Conservation (phyloP, 2,329 filamentous ascomycete genomes). For the Onygenales sp. region DNA sequence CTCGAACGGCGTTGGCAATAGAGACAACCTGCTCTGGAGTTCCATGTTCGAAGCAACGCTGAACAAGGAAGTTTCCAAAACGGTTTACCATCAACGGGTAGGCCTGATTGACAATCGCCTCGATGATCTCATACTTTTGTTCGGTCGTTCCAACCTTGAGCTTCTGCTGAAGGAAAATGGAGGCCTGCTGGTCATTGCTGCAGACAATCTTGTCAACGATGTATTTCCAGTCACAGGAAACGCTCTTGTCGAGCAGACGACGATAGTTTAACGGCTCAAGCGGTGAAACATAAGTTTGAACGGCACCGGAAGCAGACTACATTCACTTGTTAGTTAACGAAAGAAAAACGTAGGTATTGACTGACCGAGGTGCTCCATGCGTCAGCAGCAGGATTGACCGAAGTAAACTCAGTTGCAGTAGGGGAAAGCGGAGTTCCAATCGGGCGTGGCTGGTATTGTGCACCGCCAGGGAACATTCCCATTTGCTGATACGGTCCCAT, state of each 20-base stretch:
- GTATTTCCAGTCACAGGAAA: conserved; percentile 98
- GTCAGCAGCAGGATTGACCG: conserved; percentile 22
- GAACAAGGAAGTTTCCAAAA: conserved; percentile 96
- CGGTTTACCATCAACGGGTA: conserved; percentile 97
- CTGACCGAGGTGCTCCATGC: conserved; percentile 43
- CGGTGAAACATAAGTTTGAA: conserved; percentile 71
- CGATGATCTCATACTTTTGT: conserved; percentile 95
- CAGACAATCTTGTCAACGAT: conserved; percentile 99
- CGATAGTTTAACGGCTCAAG: conserved; percentile 95
- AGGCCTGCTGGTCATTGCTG: conserved; percentile 98
- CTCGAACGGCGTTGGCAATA: conserved; percentile 88
- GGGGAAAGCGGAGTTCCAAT: conserved; percentile 61
- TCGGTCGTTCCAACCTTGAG: conserved; percentile 91
- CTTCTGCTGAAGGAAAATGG: conserved; percentile 97
- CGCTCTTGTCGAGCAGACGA: conserved; percentile 85
- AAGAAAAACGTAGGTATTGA: conserved; percentile 20
- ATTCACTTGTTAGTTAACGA: conserved; percentile 16
- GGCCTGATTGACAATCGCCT: conserved; percentile 88
- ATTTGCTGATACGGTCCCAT: conserved; percentile 25
- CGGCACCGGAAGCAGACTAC: conserved; percentile 44
- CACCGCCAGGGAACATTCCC: conserved; percentile 24
- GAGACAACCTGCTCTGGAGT: conserved; percentile 88
- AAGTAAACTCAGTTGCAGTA: conserved; percentile 65
- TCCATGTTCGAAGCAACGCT: conserved; percentile 97
- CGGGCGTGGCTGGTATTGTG: conserved; percentile 45